These are phyloP conservation scores for Vanrija sp. DNA, from an alignment of 1,284 basidiomycete species.

Conservation along the genomic window DNA sequence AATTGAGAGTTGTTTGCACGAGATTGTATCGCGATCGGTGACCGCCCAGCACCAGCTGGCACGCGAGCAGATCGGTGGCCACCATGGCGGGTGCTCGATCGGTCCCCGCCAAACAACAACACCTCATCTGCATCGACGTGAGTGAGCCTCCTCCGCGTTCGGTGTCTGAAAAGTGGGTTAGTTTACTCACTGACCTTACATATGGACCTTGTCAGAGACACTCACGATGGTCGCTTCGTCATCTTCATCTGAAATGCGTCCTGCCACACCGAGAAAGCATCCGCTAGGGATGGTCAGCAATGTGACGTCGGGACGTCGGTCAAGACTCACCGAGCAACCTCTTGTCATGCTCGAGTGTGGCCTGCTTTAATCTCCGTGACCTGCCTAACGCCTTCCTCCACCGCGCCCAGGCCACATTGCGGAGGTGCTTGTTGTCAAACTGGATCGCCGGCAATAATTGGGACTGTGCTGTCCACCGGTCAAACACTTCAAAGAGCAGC, in stretches of 20 bases:
- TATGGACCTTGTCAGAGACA: not conserved
- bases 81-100: no score
- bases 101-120: no score
- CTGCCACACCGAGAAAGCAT: constrained; percentile 33
- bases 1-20: no score
- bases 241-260: constrained; percentile 22
- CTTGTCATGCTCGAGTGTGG: constrained; percentile 9
- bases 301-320: not conserved
- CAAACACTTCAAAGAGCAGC: constrained; percentile 39
- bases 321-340: constrained; percentile 26
- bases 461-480: constrained; percentile 36
- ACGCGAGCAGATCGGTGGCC: no score
- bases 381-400: constrained; percentile 14
- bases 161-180: constrained; percentile 4
- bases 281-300: constrained; percentile 20
- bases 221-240: constrained; percentile 24
- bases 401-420: constrained; percentile 6
- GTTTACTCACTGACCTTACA: not conserved
- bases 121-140: not conserved
- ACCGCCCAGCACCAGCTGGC: no score
- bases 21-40: no score
- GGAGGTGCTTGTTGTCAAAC: constrained; percentile 15
- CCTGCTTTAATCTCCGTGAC: constrained; percentile 5
- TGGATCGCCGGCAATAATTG: constrained; percentile 21
- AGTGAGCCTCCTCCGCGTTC: constrained; percentile 18